Percentiles rank a stretch among this genome's conserved stretches.
Evolutionary conservation across 805 yeast species (phyloP).

Genomic region (Ogataea trehaloabstinens): DNA sequence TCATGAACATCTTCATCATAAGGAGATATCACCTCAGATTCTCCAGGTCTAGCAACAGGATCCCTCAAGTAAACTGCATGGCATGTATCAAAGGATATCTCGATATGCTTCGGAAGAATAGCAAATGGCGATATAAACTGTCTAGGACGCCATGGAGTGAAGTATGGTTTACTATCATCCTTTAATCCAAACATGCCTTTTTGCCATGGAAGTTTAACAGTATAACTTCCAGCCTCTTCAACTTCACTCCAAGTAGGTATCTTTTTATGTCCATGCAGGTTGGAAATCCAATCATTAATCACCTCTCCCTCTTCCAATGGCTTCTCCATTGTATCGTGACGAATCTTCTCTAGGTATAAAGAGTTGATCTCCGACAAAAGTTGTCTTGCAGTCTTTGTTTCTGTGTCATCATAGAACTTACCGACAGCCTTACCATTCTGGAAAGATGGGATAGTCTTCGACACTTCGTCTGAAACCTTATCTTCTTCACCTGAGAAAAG

Average conservation of each 20-base stretch:
- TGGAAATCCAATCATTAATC: slow-evolving; percentile 45
- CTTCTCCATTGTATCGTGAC: slow-evolving; percentile 24
- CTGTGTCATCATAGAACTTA: slow-evolving; percentile 28
- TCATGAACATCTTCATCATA: slow-evolving; percentile 79
- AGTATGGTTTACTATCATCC: slow-evolving; percentile 75
- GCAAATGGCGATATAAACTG: slow-evolving; percentile 92
- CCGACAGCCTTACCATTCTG: slow-evolving; percentile 30
- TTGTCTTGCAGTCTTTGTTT: slow-evolving; percentile 32
- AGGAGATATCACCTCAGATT: slow-evolving; percentile 93
- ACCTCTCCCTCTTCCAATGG: slow-evolving; percentile 29
- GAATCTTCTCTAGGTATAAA: slow-evolving; percentile 30
- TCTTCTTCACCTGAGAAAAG: slow-evolving; percentile 24
- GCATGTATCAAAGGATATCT: slow-evolving; percentile 85
- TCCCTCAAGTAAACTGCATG: slow-evolving; percentile 96
- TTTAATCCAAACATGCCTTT: slow-evolving; percentile 74
- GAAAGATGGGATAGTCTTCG: slow-evolving; percentile 37
- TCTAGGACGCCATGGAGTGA: slow-evolving; percentile 97
- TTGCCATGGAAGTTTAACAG: slow-evolving; percentile 80
- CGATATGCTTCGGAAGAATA: slow-evolving; percentile 86
- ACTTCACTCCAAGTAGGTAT: slow-evolving; percentile 35
- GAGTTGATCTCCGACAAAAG: slow-evolving; percentile 33
- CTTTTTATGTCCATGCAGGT: slow-evolving; percentile 40
- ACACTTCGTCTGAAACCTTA: slow-evolving; percentile 50
- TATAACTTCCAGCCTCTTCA: slow-evolving; percentile 31
- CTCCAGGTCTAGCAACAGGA: slow-evolving; percentile 96